These are phyloP conservation scores for Thuidium tamariscinum DNA, from an alignment of 225 moss, liverwort and hornwort genomes.

Conservation along the genomic window DNA sequence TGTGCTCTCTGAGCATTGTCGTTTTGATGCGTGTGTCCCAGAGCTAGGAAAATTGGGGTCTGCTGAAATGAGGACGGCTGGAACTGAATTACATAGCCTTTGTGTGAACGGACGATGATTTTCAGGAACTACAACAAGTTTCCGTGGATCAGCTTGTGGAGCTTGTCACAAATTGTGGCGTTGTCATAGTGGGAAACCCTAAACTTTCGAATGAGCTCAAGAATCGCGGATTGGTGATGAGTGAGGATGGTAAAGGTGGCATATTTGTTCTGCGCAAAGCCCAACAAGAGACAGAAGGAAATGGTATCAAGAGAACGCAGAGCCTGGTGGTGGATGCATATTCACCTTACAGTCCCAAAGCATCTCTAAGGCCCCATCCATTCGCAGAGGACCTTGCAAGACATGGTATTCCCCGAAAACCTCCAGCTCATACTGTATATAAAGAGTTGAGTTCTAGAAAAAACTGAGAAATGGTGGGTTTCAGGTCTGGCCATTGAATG, in stretches of 20 bases:
- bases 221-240: background rate
- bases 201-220: slow-evolving; percentile 4
- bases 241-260: background rate
- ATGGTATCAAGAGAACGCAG: slow-evolving; percentile 12
- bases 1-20: background rate
- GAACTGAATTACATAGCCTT: background rate
- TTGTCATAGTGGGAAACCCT: slow-evolving; percentile 1
- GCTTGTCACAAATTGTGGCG: slow-evolving; percentile 17
- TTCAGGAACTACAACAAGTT: slow-evolving; percentile 1
- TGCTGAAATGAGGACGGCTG: background rate
- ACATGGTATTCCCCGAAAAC: background rate
- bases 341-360: slow-evolving; percentile 32
- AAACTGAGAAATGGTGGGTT: background rate
- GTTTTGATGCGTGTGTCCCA: background rate
- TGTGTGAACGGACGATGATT: background rate
- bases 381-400: slow-evolving; percentile 4
- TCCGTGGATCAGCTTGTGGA: slow-evolving; percentile 20
- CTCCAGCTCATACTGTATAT: background rate
- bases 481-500: background rate
- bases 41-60: background rate
- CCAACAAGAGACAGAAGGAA: background rate
- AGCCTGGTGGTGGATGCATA: slow-evolving; percentile 37
- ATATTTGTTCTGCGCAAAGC: slow-evolving; percentile 14
- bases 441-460: background rate
- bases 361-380: background rate